Evolutionary conservation across 345 rosid species (phyloP), one percentile per base, ranked within the genome.

Genomic region (Populus nigra): DNA sequence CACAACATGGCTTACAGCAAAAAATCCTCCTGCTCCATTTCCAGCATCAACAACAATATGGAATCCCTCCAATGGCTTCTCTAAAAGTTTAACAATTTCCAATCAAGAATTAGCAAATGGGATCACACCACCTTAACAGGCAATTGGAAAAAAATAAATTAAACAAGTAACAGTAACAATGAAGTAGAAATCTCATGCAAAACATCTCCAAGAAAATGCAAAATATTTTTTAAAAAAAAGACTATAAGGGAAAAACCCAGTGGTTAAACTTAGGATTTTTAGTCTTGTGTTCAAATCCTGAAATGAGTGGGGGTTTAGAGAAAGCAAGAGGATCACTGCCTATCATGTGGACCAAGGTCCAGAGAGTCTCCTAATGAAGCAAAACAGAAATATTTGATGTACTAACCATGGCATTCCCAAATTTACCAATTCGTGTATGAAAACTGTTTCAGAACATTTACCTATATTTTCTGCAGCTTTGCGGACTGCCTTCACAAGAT

Each of bases 11-110:
- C 98, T 92, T 85, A 94, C 98, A 11, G 97, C 92, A 73, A 96
- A 96, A 87, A 92, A 96, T 29, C 98, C 99, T 82, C 98, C 98
- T 45, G 98, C 97, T 82, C 99, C 99, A 87, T 96, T 94, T 86
- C 99, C 99, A 36, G 98, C 99, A 87, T 96, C 99, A 75, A 96
- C 99, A 85, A 96, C 87, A 43, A 94, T 86, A 78, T 92, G 99
- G 87, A 96, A 96, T 69, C 98, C 99, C 80, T 91, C 97, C 86
- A 96, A 83, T 57, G 99, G 99, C 85, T 90, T 96, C 87, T 91
- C 99, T 94, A 83, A 31, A 78, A 81, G 43, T 84, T 83, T 72
- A 77, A 65, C 65, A 77, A 81, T 59, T 43, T 61, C 77, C 78
- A 73, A 78, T 23, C 55, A 79, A 79, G 41, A 81, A 79, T 76